phyloP scores from a whole-genome alignment of 768 basidiomycete species.

The Filobasidium floriforme region DNA sequence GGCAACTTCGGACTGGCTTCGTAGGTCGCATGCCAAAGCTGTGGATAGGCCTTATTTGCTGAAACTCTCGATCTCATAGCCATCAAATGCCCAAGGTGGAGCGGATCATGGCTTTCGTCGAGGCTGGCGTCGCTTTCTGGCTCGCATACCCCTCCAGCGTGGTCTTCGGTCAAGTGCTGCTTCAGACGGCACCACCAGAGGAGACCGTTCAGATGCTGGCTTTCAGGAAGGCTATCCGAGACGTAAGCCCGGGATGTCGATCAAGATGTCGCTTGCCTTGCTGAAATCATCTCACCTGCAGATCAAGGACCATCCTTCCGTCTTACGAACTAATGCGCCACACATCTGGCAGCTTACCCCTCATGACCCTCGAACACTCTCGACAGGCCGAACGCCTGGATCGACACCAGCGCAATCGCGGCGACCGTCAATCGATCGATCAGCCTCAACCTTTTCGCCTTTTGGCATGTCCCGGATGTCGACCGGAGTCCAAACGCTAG shows the following conservation, averaged over 20 bases:
- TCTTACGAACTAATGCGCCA: slow-evolving; percentile 72
- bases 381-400: slow-evolving; percentile 17
- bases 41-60: not conserved
- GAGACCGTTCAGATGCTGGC: slow-evolving; percentile 62
- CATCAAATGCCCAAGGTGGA: slow-evolving; percentile 56
- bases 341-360: slow-evolving; percentile 82
- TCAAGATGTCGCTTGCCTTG: slow-evolving; percentile 9
- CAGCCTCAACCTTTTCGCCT: slow-evolving; percentile 5
- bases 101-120: slow-evolving; percentile 68
- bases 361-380: slow-evolving; percentile 31
- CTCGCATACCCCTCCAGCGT: slow-evolving; percentile 77
- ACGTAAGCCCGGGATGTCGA: slow-evolving; percentile 51
- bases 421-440: slow-evolving; percentile 20
- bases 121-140: slow-evolving; percentile 69
- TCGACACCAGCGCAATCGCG: slow-evolving; percentile 25
- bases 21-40: slow-evolving; percentile 47
- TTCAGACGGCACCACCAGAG: slow-evolving; percentile 72
- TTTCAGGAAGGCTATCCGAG: slow-evolving; percentile 71
- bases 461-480: slow-evolving; percentile 13
- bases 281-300: slow-evolving; percentile 32
- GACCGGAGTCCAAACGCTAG: slow-evolving; percentile 4
- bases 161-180: slow-evolving; percentile 71
- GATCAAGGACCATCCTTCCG: slow-evolving; percentile 77
- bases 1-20: slow-evolving; percentile 54
- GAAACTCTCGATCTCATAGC: slow-evolving; percentile 11